Evolutionary conservation across 2,329 filamentous ascomycete genomes (phyloP).

Genomic region (Phaeosphaeriaceae sp.): DNA sequence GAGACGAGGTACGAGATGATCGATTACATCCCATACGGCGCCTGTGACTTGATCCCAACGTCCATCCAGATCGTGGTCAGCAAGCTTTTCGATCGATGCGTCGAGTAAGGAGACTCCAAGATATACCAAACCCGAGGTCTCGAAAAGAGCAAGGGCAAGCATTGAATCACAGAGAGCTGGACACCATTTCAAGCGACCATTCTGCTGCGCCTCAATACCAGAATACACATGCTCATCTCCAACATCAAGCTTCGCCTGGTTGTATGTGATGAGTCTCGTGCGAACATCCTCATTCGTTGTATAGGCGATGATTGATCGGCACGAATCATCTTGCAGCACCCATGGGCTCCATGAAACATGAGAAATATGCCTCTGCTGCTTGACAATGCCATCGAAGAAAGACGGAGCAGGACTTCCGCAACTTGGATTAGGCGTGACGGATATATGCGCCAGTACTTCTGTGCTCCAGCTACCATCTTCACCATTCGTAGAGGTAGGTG

Average conservation of each 20-base stretch:
- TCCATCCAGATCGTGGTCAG: constrained; percentile 47
- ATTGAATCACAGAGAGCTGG: constrained; percentile 18
- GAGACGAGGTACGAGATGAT: constrained; percentile 23
- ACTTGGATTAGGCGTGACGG: constrained; percentile 21
- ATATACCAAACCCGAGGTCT: constrained; percentile 32
- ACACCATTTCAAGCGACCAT: constrained; percentile 42
- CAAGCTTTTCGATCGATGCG: constrained; percentile 26
- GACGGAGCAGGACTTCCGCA: constrained; percentile 19
- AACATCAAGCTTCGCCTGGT: constrained; percentile 20
- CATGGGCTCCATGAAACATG: constrained; percentile 53
- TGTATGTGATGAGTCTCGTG: constrained; percentile 29
- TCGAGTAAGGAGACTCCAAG: constrained; percentile 33
- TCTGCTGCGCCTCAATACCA: constrained; percentile 28
- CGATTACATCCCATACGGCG: constrained; percentile 39
- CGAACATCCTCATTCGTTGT: constrained; percentile 44
- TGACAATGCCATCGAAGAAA: constrained; percentile 40
- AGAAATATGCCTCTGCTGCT: constrained; percentile 42
- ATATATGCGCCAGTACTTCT: constrained; percentile 34
- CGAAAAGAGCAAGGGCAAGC: constrained; percentile 43
- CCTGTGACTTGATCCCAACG: constrained; percentile 53
- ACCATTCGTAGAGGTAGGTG: constrained; percentile 46
- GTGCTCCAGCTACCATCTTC: constrained; percentile 35
- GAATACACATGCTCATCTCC: constrained; percentile 33
- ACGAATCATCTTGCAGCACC: constrained; percentile 22
- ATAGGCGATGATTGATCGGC: constrained; percentile 46